Base-by-base conservation (phyloP, 2,329 filamentous ascomycete genomes). In the Chrysosphaeria jannelii region DNA sequence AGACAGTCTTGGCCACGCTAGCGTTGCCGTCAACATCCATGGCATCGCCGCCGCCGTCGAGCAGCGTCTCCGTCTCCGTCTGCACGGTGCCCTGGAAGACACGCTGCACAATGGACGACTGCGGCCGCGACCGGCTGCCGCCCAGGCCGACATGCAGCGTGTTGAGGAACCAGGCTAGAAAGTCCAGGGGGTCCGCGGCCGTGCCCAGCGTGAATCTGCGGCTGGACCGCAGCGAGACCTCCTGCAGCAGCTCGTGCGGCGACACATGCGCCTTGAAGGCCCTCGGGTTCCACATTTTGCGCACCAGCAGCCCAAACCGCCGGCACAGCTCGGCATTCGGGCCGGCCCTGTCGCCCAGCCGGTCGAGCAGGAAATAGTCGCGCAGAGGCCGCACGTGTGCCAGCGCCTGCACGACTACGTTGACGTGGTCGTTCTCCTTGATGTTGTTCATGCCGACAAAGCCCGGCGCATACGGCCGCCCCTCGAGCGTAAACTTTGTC, bases 361-460 rank as follows among this genome's bases (percentile, higher is more conserved):
- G 60, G 39, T 90, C 75, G 2, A 93, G 58, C 36, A 97, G 64
- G 39, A 93, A 66, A 46, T 65, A 93, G 41, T 93, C 91, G 16
- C 85, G 65, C 33, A 97, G 51, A 4, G 85, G 81, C 11, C 66
- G 52, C 13, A 93, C 76, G 43, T 97, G 85, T 3, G 81, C 68
- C 18, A 97, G 56, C 5, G 79, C 69, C 43, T 97, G 85, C 23
- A 89, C 69, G 3, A 91, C 61, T 13, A 90, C 81, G 40, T 97
- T 97, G 39, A 93, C 58, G 47, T 97, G 97, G 50, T 97, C 85
- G 47, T 97, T 97, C 28, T 85, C 76, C 45, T 97, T 97, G 54
- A 97, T 91, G 47, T 97, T 97, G 55, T 97, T 97, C 74, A 97
- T 88, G 33, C 85, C 85, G 29, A 97, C 76, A 40, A 79, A 97